Evolutionary conservation across 2,329 filamentous ascomycete species (phyloP), one percentile per base, ranked within the genome.

Genomic region (Fusarium nematophilum): DNA sequence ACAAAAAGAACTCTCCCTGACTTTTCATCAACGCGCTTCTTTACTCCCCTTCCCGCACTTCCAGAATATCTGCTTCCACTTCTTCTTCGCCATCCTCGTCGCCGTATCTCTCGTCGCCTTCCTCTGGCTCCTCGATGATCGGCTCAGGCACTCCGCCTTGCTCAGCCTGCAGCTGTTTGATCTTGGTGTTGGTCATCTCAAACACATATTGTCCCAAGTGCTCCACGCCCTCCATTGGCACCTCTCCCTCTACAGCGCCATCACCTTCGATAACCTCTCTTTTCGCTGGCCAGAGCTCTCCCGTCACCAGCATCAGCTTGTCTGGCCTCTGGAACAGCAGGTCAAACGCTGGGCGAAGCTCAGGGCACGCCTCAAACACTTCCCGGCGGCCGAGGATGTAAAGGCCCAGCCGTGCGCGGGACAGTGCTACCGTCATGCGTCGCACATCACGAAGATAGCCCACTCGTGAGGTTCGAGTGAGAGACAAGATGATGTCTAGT

Each of bases 121-220:
- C 72, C 9, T 72, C 72, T 26, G 66, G 63, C 13, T 69, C 72
- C 45, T 72, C 70, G 3, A 64, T 48, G 53, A 57, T 67, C 42
- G 59, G 21, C 38, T 62, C 68, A 9, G 63, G 58, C 11, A 65
- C n/a, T 17, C 36, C 60, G 3, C 70, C 71, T 44, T 71, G 70
- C 38, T 74, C 80, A 9, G 68, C 75, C 44, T 79, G 76, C 38
- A 86, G 60, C 69, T 86, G 81, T 69, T 80, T 75, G 29, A 85
- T 63, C 69, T 76, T 82, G 1, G 83, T 85, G 39, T 90, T 86
- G 4, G 93, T 96, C 92, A 99, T 99, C 75, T 99, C 92, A 73
- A 87, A 97, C 17, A 99, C 94, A 74, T 97, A 99, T 76, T 97
- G 90, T 0, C 95, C 95, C 29, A 99, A 76, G 78, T 99, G 95